Conservation (phyloP, 176 grass and related monocot genomes). For the Oryza officinalis region DNA sequence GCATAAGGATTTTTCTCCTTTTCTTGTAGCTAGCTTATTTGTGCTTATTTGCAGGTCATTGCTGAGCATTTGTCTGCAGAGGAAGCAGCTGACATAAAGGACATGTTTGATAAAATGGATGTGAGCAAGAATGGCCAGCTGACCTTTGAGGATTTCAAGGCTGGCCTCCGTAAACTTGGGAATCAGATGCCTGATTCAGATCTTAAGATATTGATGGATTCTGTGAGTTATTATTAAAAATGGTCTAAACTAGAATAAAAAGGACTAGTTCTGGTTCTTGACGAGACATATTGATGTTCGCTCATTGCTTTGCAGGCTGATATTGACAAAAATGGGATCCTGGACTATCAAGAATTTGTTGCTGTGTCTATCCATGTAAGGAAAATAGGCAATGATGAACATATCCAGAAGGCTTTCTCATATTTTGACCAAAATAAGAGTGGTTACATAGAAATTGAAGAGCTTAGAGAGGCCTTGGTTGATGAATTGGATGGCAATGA, state of each 20-base stretch:
- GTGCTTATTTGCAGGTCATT: constrained; percentile 61
- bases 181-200: constrained; percentile 81
- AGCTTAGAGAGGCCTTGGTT: constrained; percentile 64
- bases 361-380: constrained; percentile 81
- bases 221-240: constrained; percentile 54
- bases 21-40: neutral
- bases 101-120: constrained; percentile 77
- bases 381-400: constrained; percentile 79
- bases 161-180: constrained; percentile 67
- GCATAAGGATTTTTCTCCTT: neutral
- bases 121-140: constrained; percentile 66
- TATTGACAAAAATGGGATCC: constrained; percentile 66
- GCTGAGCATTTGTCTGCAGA: constrained; percentile 84
- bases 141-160: constrained; percentile 81
- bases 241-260: neutral
- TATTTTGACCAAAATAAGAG: constrained; percentile 79
- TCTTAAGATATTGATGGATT: constrained; percentile 71
- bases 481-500: constrained; percentile 65
- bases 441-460: constrained; percentile 91
- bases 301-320: constrained; percentile 67
- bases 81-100: constrained; percentile 87
- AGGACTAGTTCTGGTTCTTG: neutral
- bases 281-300: constrained; percentile 6
- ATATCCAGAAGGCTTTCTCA: constrained; percentile 77
- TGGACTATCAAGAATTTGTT: constrained; percentile 86